phyloP scores from a whole-genome alignment of 1,284 basidiomycete species.

The Lentinus polychrous region DNA sequence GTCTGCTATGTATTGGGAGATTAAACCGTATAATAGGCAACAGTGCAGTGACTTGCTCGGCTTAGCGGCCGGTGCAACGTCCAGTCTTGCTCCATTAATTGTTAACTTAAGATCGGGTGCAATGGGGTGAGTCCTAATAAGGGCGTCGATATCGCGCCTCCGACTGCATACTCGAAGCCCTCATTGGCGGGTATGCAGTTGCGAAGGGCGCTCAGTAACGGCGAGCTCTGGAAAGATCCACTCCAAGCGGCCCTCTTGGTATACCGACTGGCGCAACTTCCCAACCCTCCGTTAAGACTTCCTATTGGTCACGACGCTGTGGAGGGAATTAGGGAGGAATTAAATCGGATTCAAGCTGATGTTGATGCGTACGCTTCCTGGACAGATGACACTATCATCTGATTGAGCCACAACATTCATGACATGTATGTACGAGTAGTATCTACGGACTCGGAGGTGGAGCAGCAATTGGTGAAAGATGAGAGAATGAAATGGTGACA shows the following conservation, averaged over 20 bases:
- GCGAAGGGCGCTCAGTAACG: background rate
- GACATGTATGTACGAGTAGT: too few species aligned
- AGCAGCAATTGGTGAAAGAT: too few species aligned
- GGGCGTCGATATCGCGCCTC: background rate
- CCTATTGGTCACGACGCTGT: constrained; percentile 9
- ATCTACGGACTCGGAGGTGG: too few species aligned
- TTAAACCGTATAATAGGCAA: too few species aligned
- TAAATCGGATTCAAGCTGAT: background rate
- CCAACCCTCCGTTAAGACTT: constrained; percentile 10
- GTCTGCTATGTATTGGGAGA: too few species aligned
- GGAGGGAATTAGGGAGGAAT: background rate
- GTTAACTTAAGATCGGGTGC: too few species aligned
- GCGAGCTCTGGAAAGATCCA: background rate
- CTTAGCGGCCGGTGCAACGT: too few species aligned
- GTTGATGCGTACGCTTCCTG: background rate
- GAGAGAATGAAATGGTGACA: too few species aligned
- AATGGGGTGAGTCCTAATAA: background rate
- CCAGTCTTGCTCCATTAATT: too few species aligned
- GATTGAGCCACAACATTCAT: too few species aligned
- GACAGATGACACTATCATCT: background rate
- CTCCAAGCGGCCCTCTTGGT: constrained; percentile 4
- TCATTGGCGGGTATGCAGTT: background rate
- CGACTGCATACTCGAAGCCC: background rate
- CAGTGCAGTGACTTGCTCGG: too few species aligned
- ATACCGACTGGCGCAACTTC: constrained; percentile 1